Percentiles rank a stretch among this genome's conserved stretches.
Conservation (phyloP, 2,329 filamentous ascomycete genomes). For the Monilinia aucupariae region DNA sequence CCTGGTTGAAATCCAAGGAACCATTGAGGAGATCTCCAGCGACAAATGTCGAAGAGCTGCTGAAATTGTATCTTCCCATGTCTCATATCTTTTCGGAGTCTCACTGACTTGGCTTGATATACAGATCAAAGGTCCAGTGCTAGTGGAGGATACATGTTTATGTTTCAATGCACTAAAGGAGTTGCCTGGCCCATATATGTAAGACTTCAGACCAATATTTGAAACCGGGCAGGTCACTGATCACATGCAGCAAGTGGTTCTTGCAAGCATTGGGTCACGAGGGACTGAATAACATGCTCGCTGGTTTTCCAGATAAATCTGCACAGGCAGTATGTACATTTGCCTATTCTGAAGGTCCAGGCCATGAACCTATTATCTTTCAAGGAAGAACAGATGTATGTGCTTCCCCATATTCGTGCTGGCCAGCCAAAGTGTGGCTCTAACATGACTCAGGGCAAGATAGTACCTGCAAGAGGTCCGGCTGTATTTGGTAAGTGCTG, state of each 20-base stretch:
- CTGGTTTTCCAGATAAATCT: slow-evolving; percentile 82
- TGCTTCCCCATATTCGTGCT: slow-evolving; percentile 18
- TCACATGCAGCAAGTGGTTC: slow-evolving; percentile 76
- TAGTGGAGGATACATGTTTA: slow-evolving; percentile 93
- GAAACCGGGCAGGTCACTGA: not conserved
- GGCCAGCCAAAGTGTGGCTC: not conserved
- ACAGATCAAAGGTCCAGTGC: slow-evolving; percentile 76
- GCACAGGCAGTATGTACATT: slow-evolving; percentile 95
- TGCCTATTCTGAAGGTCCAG: slow-evolving; percentile 81
- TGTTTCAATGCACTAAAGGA: slow-evolving; percentile 87
- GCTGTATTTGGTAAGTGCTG: slow-evolving; percentile 67
- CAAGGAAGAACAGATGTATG: slow-evolving; percentile 79
- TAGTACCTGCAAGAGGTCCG: slow-evolving; percentile 78
- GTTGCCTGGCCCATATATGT: slow-evolving; percentile 97
- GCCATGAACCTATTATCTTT: slow-evolving; percentile 78
- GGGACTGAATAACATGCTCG: slow-evolving; percentile 84
- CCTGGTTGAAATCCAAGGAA: slow-evolving; percentile 84
- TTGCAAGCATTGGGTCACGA: slow-evolving; percentile 74
- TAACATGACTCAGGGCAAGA: slow-evolving; percentile 54
- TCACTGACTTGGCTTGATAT: slow-evolving; percentile 18
- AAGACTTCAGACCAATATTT: slow-evolving; percentile 25
- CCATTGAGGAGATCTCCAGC: slow-evolving; percentile 80
- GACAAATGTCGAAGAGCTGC: slow-evolving; percentile 85
- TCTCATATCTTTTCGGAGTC: not conserved
- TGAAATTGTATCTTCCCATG: slow-evolving; percentile 52